Conservation (phyloP, 192 early-diverging fungal species). For the Coemansia sp. region DNA sequence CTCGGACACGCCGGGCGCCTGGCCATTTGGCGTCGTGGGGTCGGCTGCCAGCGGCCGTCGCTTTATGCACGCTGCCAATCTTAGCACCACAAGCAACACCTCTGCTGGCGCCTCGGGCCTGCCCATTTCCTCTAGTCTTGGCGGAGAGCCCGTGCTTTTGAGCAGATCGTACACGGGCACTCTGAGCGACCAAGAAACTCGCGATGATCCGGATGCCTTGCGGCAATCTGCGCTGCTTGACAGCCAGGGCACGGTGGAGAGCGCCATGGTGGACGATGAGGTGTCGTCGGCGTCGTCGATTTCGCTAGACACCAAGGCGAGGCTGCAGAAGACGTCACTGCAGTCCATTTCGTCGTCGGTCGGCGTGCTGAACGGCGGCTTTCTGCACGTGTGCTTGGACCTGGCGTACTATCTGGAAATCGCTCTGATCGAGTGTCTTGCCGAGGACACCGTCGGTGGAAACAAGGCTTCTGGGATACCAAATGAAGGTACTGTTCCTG, state of each 20-base stretch:
- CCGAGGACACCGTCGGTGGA: background rate
- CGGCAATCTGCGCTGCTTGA: slow-evolving; percentile 15
- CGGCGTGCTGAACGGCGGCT: slow-evolving; percentile 52
- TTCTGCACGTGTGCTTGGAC: slow-evolving; percentile 68
- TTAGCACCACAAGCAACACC: slow-evolving; percentile 42
- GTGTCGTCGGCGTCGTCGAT: slow-evolving; percentile 23
- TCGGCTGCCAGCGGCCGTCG: slow-evolving; percentile 16
- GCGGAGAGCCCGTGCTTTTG: background rate
- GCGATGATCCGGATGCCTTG: background rate
- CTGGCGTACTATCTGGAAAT: slow-evolving; percentile 58
- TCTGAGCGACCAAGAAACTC: slow-evolving; percentile 10
- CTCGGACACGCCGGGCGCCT: slow-evolving; percentile 17
- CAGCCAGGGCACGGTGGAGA: slow-evolving; percentile 8
- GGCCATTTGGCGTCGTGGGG: slow-evolving; percentile 23
- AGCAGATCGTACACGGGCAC: slow-evolving; percentile 4
- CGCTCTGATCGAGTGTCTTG: slow-evolving; percentile 25
- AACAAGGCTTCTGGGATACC: background rate
- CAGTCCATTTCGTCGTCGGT: slow-evolving; percentile 3
- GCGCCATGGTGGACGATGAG: slow-evolving; percentile 20
- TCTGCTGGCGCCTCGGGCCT: background rate
- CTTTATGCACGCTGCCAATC: slow-evolving; percentile 30
- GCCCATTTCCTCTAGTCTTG: background rate
- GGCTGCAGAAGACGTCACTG: slow-evolving; percentile 20
- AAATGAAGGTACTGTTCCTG: background rate
- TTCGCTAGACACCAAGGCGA: slow-evolving; percentile 36